These are phyloP conservation scores for Protoeuglena noctilucae DNA, from an alignment of 139 green algal species.

Conservation along the genomic window DNA sequence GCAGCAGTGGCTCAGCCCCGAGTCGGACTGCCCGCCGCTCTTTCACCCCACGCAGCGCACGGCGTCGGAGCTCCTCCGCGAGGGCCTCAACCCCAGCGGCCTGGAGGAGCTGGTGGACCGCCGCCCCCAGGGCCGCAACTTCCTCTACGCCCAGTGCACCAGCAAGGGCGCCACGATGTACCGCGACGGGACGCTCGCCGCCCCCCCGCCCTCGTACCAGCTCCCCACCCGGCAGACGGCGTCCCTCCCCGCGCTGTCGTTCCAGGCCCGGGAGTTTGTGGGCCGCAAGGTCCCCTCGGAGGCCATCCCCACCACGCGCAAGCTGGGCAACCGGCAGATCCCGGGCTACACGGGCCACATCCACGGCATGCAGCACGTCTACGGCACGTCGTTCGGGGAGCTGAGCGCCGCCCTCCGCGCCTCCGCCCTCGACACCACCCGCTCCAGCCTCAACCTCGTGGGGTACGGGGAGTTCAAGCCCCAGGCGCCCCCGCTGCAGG, in stretches of 20 bases:
- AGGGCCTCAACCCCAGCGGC: constrained; percentile 1
- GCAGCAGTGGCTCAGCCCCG: too few species aligned
- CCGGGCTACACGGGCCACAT: constrained; percentile 7
- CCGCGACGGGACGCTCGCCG: background rate
- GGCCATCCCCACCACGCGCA: constrained; percentile 3
- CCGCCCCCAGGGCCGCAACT: constrained; percentile 10
- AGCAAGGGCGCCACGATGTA: background rate
- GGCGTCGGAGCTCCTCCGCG: background rate
- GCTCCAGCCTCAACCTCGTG: background rate
- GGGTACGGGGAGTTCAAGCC: constrained; percentile 4
- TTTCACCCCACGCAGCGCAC: background rate
- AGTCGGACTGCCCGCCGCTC: background rate
- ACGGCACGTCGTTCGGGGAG: constrained; percentile 3
- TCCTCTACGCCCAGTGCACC: constrained; percentile 9
- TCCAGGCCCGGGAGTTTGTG: background rate
- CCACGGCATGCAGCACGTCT: constrained; percentile 8
- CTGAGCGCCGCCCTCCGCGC: background rate
- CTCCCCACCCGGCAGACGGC: background rate
- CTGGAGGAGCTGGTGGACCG: constrained; percentile 3
- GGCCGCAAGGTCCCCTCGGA: background rate
- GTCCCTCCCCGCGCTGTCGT: background rate
- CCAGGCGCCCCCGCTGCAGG: constrained; percentile 1
- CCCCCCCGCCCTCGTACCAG: background rate
- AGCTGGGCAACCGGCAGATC: background rate
- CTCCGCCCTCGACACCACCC: background rate